Conservation (phyloP, 228 moss, liverwort and hornwort species). For the Sphagnum fallax region DNA sequence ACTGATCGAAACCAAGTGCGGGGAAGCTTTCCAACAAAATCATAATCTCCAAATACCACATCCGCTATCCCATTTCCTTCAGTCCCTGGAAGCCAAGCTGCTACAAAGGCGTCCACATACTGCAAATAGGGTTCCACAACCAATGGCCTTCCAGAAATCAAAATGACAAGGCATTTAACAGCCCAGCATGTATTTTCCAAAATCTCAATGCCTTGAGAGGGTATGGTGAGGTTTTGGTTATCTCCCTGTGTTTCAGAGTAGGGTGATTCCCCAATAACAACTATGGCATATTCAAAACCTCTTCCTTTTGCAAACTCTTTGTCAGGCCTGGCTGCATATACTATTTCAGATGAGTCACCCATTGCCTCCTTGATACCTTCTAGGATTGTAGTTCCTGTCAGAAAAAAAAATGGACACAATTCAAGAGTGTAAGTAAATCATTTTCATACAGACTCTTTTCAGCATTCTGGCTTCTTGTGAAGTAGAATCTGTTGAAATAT, state of each 20-base stretch:
- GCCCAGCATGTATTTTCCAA: conserved; percentile 54
- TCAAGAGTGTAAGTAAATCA: neutral
- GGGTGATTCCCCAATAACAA: conserved; percentile 78
- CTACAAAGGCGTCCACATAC: conserved; percentile 64
- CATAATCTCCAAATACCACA: conserved; percentile 66
- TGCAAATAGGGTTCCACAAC: conserved; percentile 54
- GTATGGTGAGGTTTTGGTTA: conserved; percentile 68
- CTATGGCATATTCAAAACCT: conserved; percentile 68
- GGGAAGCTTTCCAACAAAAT: conserved; percentile 59
- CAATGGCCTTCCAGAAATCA: conserved; percentile 73
- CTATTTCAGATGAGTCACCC: conserved; percentile 41
- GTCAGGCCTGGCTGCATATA: conserved; percentile 29
- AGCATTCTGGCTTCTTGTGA: too few relatives aligned
- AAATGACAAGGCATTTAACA: conserved; percentile 63
- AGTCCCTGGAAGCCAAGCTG: conserved; percentile 89
- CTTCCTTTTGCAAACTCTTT: conserved; percentile 18
- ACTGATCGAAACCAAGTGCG: conserved; percentile 70
- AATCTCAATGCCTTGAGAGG: conserved; percentile 34
- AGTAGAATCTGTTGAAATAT: neutral
- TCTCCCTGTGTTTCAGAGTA: conserved; percentile 74
- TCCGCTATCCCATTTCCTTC: conserved; percentile 78
- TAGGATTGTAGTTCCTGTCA: conserved; percentile 68
- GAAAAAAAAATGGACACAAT: neutral
- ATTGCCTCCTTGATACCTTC: conserved; percentile 53
- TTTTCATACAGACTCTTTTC: too few relatives aligned